Evolutionary conservation across 2,329 filamentous ascomycete genomes (phyloP), one percentile per base, ranked within the genome.

Genomic region (Pyricularia grisea): DNA sequence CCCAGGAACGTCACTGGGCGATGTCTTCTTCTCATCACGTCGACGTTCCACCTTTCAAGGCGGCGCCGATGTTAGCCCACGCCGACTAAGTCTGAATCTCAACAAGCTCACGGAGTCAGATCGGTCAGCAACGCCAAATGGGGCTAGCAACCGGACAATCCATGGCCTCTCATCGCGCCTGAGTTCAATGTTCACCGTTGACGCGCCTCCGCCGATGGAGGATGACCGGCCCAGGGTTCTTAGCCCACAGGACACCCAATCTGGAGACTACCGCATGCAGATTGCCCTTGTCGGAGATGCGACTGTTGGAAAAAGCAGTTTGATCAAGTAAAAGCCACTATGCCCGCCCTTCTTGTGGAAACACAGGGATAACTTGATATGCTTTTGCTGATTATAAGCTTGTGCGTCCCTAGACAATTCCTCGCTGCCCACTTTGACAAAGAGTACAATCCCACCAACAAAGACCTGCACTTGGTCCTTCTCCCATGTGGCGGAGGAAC

Each of bases 391-490:
- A 65, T 50, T 9, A 27, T 20, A 65, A 25, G 12, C 11, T 66
- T 36, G 12, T 31, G 23, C 14, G 12, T 12, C 25, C n/a, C 17
- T 36, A 68, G 67, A n/a, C 67, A 58, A 28, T 68, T 68, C 30
- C 25, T 27, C 67, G n/a, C 20, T 17, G 10, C 23, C 1, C 30
- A 42, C 14, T 31, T 68, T 23, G 58, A 63, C 28, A 64, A 61
- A 28, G 67, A 64, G 17, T 68, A 68, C 67, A 68, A 63, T 31
- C 67, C 67, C 9, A 68, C 67, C 25, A 64, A 58, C 67, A 63
- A 64, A 25, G 67, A 63, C 23, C 12, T 68, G 14, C 67, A 68
- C 30, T 2, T n/a, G 3, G 9, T 50, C 5, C 55, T 68, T 14
- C 31, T 63, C n/a, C 23, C 27, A 30, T 68, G 28, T 12, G 67